phyloP scores from a whole-genome alignment of 2,329 filamentous ascomycete species.

The Piedraia hortae region DNA sequence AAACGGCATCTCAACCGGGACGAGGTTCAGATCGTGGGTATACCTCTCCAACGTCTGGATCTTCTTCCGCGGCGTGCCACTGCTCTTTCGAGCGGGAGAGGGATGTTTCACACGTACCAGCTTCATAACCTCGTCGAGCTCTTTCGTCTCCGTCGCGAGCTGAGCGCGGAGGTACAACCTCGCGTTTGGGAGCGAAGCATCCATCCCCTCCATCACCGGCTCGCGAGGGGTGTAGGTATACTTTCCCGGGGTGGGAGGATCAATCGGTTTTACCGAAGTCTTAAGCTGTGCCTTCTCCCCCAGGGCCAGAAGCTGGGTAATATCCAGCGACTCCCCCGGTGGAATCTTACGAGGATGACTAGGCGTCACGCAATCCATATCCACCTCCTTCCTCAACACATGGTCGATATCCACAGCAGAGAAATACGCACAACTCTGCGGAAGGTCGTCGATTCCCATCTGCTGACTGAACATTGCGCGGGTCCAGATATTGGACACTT shows the following conservation, averaged over 20 bases:
- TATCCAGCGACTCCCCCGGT: conserved; percentile 68
- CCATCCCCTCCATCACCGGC: conserved; percentile 42
- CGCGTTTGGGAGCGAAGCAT: conserved; percentile 7
- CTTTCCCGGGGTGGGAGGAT: conserved; percentile 30
- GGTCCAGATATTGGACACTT: conserved; percentile 89
- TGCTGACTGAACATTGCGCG: conserved; percentile 93
- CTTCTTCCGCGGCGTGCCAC: background rate
- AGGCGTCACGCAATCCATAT: conserved; percentile 91
- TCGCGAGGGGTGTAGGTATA: conserved; percentile 42
- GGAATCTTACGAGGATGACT: conserved; percentile 54
- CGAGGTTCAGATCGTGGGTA: background rate
- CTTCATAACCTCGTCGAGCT: conserved; percentile 1
- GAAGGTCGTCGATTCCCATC: conserved; percentile 81
- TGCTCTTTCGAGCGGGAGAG: background rate
- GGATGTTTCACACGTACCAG: conserved; percentile 1
- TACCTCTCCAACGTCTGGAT: background rate
- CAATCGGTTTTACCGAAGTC: conserved; percentile 27
- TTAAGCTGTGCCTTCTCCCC: conserved; percentile 43
- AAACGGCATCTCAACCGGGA: conserved; percentile 1
- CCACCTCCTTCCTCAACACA: conserved; percentile 88
- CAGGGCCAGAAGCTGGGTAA: conserved; percentile 46
- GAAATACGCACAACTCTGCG: conserved; percentile 85
- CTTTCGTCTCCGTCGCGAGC: conserved; percentile 24
- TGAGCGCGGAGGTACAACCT: conserved; percentile 50
- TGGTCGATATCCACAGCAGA: conserved; percentile 85